A percentile compares a stretch with the other conserved stretches of the same genome.
Evolutionary conservation across 2,329 filamentous ascomycete species (phyloP).

Genomic region (Epichloe coenophiala): DNA sequence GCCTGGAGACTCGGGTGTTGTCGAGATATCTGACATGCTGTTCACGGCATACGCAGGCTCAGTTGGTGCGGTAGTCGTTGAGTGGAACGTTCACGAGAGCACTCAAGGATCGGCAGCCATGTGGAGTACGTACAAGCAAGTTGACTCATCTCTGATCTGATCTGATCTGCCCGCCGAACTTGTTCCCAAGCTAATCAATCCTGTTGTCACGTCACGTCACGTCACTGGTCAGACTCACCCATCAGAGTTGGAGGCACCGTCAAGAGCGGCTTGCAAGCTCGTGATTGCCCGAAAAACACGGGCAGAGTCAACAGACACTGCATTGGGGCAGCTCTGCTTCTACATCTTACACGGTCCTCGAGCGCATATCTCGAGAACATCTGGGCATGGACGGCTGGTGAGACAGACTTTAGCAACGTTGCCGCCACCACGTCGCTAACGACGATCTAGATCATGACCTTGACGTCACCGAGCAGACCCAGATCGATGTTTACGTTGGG

Average conservation of each 20-base stretch:
- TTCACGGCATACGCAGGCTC: conserved; percentile 44
- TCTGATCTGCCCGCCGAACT: too few species aligned
- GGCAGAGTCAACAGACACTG: conserved; percentile 31
- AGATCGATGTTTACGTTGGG: conserved; percentile 21
- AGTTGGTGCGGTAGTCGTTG: conserved; percentile 47
- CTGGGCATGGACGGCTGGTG: conserved; percentile 58
- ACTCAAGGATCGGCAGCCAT: conserved; percentile 30
- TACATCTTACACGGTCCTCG: conserved; percentile 30
- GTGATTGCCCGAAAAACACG: conserved; percentile 11
- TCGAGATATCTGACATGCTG: conserved; percentile 52
- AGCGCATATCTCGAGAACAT: conserved; percentile 37
- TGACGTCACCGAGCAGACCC: conserved; percentile 3
- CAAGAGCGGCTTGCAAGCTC: conserved; percentile 8
- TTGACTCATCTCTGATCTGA: too few species aligned
- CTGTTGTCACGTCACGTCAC: too few species aligned
- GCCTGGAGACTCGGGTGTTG: conserved; percentile 38
- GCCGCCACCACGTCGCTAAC: not conserved
- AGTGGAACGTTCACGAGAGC: conserved; percentile 45
- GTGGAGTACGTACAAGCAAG: conserved; percentile 24
- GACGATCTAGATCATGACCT: not conserved
- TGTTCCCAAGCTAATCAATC: too few species aligned
- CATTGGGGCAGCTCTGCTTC: conserved; percentile 41
- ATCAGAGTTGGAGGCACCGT: conserved; percentile 27
- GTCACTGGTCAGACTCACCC: conserved; percentile 24
- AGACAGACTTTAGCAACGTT: conserved; percentile 15